Conservation (phyloP, 2,329 filamentous ascomycete genomes). For the Aspergillus fumigatus region DNA sequence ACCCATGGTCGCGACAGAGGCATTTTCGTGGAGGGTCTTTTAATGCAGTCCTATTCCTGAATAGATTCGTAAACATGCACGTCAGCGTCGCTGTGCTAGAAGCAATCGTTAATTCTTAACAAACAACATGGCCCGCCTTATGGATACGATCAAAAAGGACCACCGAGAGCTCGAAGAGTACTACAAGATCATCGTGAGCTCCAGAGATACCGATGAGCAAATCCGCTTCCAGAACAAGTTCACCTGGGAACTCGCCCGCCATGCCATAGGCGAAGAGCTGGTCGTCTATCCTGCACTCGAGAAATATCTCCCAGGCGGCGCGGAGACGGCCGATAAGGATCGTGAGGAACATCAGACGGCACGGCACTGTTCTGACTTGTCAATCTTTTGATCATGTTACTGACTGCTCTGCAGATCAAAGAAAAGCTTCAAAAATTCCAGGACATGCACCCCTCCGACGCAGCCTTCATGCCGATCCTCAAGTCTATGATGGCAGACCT, state of each 20-base stretch:
- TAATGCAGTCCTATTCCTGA: background rate
- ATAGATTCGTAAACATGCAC: background rate
- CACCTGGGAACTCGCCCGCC: background rate
- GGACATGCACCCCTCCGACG: slow-evolving; percentile 35
- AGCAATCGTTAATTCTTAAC: background rate
- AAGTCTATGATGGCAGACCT: slow-evolving; percentile 43
- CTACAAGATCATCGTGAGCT: slow-evolving; percentile 42
- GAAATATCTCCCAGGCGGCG: background rate
- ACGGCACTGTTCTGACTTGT: background rate
- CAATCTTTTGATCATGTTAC: background rate
- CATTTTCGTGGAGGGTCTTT: background rate
- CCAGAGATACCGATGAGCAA: slow-evolving; percentile 10
- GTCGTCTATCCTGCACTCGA: background rate
- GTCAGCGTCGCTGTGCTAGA: too few species aligned
- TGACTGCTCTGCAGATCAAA: slow-evolving; percentile 41
- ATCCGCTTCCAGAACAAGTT: background rate
- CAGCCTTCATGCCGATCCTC: slow-evolving; percentile 43
- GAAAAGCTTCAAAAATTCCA: slow-evolving; percentile 49
- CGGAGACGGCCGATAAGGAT: background rate
- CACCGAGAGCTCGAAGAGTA: slow-evolving; percentile 40
- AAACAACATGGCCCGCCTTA: slow-evolving; percentile 22
- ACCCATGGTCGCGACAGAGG: background rate
- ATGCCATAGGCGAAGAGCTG: background rate
- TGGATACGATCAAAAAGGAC: slow-evolving; percentile 40
- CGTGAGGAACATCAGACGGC: background rate